Evolutionary conservation across 208 protist species (phyloP), one percentile per base, ranked within the genome.

Genomic region (Acanthamoeba divionensis): DNA sequence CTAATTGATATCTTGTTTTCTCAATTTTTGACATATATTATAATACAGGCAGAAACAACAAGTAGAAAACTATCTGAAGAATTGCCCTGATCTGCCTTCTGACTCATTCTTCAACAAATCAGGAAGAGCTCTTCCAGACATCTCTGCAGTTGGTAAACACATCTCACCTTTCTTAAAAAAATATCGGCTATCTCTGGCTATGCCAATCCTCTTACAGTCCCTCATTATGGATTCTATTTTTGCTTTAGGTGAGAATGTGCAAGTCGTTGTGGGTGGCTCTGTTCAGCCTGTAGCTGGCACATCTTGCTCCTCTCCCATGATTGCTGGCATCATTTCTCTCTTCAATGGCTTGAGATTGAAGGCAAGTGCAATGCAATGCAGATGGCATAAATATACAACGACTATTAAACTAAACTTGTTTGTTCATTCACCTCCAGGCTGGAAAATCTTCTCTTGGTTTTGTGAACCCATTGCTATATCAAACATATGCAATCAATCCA

Each of bases 401-500:
- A 92, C 18, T 13, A 5, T 66, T 44, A 55, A 73, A 15, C 18
- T 38, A 73, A 60, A 73, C 21, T 50, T 18, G 52, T 60, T n/a
- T 60, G 52, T 60, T 60, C 52, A 60, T 18, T 60, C n/a, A 60
- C 29, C 24, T 96, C 12, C 77, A 91, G 26, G 69, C 52, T 15
- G 85, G 85, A 24, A 93, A 91, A 54, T 79, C 90, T n/a, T 31
- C 88, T 31, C 9, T 96, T 10, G 95, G 95, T 38, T 96, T 95
- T 57, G 9, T 96, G 29, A 96, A 96, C 85, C 94, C 93, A 44
- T 50, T 92, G 18, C 60, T 96, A 12, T 96, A 96, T 62, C 31
- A 86, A 71, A 10, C 67, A 24, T 18, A 55, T 15, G 5, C 29
- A 26, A n/a, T 29, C 4, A 31, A 82, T 38, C 18, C 85, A 10